Evolutionary conservation across 2,329 filamentous ascomycete genomes (phyloP), one percentile per base, ranked within the genome.

Genomic region (Diaporthe sp.): DNA sequence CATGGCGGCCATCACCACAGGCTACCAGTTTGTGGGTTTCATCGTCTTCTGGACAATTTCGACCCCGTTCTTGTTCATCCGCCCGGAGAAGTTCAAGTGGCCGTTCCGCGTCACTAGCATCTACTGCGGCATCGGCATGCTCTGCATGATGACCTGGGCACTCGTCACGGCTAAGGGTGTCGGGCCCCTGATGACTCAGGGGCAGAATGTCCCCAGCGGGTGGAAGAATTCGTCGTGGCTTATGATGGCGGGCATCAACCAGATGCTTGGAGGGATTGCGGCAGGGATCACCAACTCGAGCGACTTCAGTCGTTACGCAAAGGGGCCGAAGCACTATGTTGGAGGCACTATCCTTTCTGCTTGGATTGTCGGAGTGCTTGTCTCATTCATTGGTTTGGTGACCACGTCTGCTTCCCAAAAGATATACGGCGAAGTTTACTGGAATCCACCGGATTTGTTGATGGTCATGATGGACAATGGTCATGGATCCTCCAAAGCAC

Each of bases 21-120:
- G 86, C 19, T 83, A 84, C 27, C 84, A 86, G 35, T 80, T 89
- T 39, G 82, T 88, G 2, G 88, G 84, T 73, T 86, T 88, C 75
- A 85, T 88, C 70, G 79, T 89, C 55, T 89, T 89, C 78, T 89
- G 87, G 83, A 82, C 85, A 39, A 77, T 86, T 27, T 88, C 88
- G 22, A 81, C 84, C 0, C 87, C 87, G 0, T 87, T 89, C 74
- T 78, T 88, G 3, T 85, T 84, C 79, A 84, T 88, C n/a, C 82
- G 83, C 0, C 86, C 86, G 0, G 86, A 88, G 74, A 84, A 84
- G n/a, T 87, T 87, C 79, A 87, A 85, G 78, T 79, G 85, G 6
- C 85, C 85, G 0, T 88, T 88, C 75, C 80, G 85, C 51, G 75
- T 86, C 25, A 83, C 85, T 8, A 85, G 82, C 61, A 77, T 82